Conservation (phyloP, 2,329 filamentous ascomycete genomes). For the Trichoderma sp. region DNA sequence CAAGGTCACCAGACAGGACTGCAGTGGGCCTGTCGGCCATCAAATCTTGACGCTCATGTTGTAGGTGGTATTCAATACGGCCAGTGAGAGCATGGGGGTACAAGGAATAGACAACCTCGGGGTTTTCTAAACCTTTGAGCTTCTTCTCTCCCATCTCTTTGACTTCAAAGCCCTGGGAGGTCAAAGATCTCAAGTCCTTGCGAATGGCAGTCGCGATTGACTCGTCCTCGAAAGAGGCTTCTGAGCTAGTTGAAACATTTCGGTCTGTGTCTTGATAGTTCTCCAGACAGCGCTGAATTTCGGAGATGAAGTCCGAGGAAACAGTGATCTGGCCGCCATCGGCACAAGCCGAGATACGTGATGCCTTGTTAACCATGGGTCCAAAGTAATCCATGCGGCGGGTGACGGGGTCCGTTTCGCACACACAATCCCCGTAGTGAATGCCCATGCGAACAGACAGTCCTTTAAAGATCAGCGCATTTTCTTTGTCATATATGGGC, state of each 20-base stretch:
- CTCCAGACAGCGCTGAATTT: conserved; percentile 89
- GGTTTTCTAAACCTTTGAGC: conserved; percentile 95
- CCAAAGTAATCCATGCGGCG: conserved; percentile 99
- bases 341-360: conserved; percentile 89
- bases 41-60: conserved; percentile 48
- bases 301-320: conserved; percentile 93
- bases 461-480: conserved; percentile 88
- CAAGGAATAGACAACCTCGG: conserved; percentile 91
- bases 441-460: conserved; percentile 97
- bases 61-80: conserved; percentile 69
- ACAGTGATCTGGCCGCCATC: conserved; percentile 97
- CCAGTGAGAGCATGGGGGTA: conserved; percentile 88
- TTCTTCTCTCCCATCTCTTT: conserved; percentile 96
- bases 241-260: conserved; percentile 65
- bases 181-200: conserved; percentile 82
- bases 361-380: conserved; percentile 97
- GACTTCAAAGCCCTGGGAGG: conserved; percentile 91
- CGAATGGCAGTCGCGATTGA: conserved; percentile 74
- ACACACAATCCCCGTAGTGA: conserved; percentile 92
- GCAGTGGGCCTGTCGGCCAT: conserved; percentile 59
- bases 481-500: conserved; percentile 78
- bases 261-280: conserved; percentile 85
- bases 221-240: conserved; percentile 72
- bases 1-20: conserved; percentile 65
- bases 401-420: conserved; percentile 93